Evolutionary conservation across 1,284 basidiomycete genomes (phyloP).

Genomic region (Calocybe gambosa): DNA sequence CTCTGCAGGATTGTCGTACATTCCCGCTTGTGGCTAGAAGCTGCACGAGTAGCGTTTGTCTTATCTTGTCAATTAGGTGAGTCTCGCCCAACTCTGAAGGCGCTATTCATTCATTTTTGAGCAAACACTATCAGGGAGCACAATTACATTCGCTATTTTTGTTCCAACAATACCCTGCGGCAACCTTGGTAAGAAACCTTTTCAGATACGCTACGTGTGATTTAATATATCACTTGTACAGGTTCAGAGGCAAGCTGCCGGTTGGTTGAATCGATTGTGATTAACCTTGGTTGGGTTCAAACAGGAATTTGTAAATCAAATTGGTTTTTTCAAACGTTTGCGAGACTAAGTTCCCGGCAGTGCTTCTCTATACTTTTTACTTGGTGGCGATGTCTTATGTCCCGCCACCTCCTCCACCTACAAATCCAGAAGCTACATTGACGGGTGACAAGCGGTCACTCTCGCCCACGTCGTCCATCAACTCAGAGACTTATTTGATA

Average conservation of each 20-base stretch:
- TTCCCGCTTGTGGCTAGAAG: constrained; percentile 39
- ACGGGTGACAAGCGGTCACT: constrained; percentile 9
- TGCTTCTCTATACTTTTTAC: constrained; percentile 25
- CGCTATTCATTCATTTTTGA: neutral
- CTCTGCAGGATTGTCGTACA: constrained; percentile 39
- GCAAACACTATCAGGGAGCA: constrained; percentile 27
- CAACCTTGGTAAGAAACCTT: constrained; percentile 28
- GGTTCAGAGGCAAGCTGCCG: constrained; percentile 30
- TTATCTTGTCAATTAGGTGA: constrained; percentile 33
- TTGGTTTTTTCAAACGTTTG: neutral
- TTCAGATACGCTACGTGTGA: neutral
- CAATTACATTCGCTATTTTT: constrained; percentile 28
- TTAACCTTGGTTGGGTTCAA: constrained; percentile 33
- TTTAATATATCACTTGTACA: constrained; percentile 13
- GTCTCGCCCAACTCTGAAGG: neutral
- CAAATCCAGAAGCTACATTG: constrained; percentile 19
- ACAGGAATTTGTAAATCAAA: constrained; percentile 29
- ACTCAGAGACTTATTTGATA: constrained; percentile 8
- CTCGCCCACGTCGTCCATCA: constrained; percentile 11
- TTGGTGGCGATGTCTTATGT: constrained; percentile 25
- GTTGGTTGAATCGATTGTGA: constrained; percentile 25
- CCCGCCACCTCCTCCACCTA: constrained; percentile 17
- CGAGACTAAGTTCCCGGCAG: constrained; percentile 6
- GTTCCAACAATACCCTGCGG: constrained; percentile 33
- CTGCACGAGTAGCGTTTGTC: constrained; percentile 31